Evolutionary conservation across 176 grass and related monocot genomes (phyloP).

Genomic region (Hordeum vulgare): MorexV3_pseudomolecules_assembly NC_058521.1:544347148-544347647

Average conservation of each 20-base stretch:
- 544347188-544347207: too few species aligned
- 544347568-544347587: not conserved
- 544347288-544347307: too few species aligned
- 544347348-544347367: not conserved
- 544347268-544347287: too few species aligned
- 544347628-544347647: conserved; percentile 82
- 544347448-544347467: not conserved
- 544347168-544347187: too few species aligned
- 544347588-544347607: conserved; percentile 7
- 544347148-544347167: too few species aligned
- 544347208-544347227: too few species aligned
- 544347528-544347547: not conserved
- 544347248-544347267: too few species aligned
- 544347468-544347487: not conserved
- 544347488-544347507: not conserved
- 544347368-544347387: not conserved
- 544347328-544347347: conserved; percentile 17
- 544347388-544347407: not conserved
- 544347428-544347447: not conserved
- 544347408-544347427: not conserved
- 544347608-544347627: conserved; percentile 92
- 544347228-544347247: too few species aligned
- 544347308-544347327: not conserved
- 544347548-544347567: not conserved
- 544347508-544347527: not conserved